Conservation (phyloP, 2,329 filamentous ascomycete species). For the Blastomyces parvus region DNA sequence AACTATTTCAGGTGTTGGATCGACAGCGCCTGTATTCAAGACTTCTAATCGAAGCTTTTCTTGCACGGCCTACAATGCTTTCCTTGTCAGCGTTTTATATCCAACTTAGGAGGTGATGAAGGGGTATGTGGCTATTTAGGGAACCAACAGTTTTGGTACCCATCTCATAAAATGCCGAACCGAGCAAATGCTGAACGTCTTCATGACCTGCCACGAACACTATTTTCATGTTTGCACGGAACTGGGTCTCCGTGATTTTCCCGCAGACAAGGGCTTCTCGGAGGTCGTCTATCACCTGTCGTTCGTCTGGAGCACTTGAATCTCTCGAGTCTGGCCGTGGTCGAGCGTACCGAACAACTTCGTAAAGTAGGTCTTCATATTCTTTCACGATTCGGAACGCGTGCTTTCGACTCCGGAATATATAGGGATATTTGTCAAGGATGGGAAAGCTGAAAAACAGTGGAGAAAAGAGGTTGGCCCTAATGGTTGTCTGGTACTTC, state of each 20-base stretch:
- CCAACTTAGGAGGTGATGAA: no score
- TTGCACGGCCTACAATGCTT: conserved; percentile 20
- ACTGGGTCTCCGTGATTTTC: conserved; percentile 28
- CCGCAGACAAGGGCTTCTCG: conserved; percentile 20
- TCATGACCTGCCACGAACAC: conserved; percentile 37
- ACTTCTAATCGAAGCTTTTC: conserved; percentile 27
- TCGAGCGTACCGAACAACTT: background rate
- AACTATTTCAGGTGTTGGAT: conserved; percentile 13
- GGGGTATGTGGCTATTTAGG: background rate
- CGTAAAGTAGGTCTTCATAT: conserved; percentile 4
- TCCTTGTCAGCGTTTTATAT: background rate
- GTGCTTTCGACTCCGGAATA: background rate
- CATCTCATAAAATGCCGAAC: conserved; percentile 27
- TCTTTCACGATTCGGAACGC: conserved; percentile 2
- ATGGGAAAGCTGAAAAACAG: conserved; percentile 2
- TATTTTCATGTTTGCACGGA: conserved; percentile 35
- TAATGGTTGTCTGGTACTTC: background rate
- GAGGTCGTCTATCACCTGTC: conserved; percentile 19
- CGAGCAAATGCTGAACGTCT: conserved; percentile 34
- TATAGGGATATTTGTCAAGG: conserved; percentile 5
- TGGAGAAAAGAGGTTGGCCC: background rate
- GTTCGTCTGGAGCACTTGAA: background rate
- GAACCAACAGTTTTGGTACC: background rate
- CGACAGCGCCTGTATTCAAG: conserved; percentile 7
- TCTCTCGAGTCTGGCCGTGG: conserved; percentile 12